Base-by-base conservation (phyloP, 192 early-diverging fungal genomes). In the Coemansia sp. region DNA sequence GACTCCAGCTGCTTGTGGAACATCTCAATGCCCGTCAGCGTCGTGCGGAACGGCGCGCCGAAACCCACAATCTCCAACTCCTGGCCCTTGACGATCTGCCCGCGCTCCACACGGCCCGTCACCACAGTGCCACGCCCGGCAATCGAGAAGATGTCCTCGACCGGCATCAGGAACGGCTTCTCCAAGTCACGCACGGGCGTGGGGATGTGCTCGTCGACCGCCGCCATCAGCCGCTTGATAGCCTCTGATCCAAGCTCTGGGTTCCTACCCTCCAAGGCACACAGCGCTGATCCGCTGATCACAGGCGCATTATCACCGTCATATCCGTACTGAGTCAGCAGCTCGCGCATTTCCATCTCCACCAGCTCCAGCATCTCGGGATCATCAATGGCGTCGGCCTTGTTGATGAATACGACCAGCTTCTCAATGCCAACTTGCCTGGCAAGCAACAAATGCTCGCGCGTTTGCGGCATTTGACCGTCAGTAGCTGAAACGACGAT, bases 1-100 rank as follows among this genome's bases (percentile, higher is more conserved):
- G 89, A 89, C 73, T 96, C 95, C 60, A 99, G 90, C 89, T 96
- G 93, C 87, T 99, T 98, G 89, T 96, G 96, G 94, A 97, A 97
- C 95, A 98, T 98, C 80, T 99, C 97, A 64, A 99, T 90, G 65
- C 96, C 94, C n/a, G 94, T 99, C 60, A 98, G 84, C 15, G 88
- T 96, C 62, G 96, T 97, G 89, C 96, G 96, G 68, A 89, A 81
- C 56, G 90, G 91, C 22, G 87, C 82, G n/a, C 95, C 95, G 73
- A 90, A 94, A 61, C 97, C 97, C 65, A 99, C 91, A 80, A 99
- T 90, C 86, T 99, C 97, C 59, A 99, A 89, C 86, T 98, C 95
- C 68, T 88, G 85, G 74, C 96, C 96, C 90, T 97, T 98, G 62
- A 81, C 88, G 71, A 96, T 90, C 64, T 89, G 84, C 51, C 97